Conservation (phyloP, 1,284 basidiomycete genomes). For the Earliella scabrosa region DNA sequence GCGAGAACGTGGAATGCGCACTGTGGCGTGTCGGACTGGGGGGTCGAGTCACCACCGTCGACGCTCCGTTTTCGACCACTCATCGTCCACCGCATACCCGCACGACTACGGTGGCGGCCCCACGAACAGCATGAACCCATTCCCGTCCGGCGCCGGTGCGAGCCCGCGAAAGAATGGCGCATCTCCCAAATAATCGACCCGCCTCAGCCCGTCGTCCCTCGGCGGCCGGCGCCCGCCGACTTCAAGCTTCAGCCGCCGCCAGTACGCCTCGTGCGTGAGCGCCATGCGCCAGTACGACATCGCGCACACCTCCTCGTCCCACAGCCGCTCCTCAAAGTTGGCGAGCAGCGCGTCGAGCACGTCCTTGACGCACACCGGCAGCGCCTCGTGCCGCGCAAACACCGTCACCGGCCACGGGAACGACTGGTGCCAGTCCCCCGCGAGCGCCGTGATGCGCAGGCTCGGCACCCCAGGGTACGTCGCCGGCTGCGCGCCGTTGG, state of each 20-base stretch:
- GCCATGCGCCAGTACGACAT: constrained; percentile 32
- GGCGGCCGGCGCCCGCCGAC: constrained; percentile 12
- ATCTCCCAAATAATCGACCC: constrained; percentile 57
- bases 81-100: too few species aligned
- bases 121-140: constrained; percentile 57
- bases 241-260: constrained; percentile 31
- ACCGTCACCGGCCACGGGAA: constrained; percentile 62
- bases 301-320: constrained; percentile 41
- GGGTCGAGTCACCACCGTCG: neutral
- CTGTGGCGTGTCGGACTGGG: too few species aligned
- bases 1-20: too few species aligned
- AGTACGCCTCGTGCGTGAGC: constrained; percentile 34
- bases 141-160: constrained; percentile 50
- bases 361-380: constrained; percentile 53
- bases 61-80: too few species aligned
- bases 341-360: constrained; percentile 49
- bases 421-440: constrained; percentile 47
- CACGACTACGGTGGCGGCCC: constrained; percentile 38
- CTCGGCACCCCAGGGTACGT: constrained; percentile 59
- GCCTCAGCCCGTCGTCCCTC: constrained; percentile 42
- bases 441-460: constrained; percentile 55
- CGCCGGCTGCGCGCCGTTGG: constrained; percentile 57
- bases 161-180: constrained; percentile 57
- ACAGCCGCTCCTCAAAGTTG: constrained; percentile 51
- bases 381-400: constrained; percentile 31